Conservation (phyloP, 495 filamentous ascomycete genomes). For the Thozetella sp. region DNA sequence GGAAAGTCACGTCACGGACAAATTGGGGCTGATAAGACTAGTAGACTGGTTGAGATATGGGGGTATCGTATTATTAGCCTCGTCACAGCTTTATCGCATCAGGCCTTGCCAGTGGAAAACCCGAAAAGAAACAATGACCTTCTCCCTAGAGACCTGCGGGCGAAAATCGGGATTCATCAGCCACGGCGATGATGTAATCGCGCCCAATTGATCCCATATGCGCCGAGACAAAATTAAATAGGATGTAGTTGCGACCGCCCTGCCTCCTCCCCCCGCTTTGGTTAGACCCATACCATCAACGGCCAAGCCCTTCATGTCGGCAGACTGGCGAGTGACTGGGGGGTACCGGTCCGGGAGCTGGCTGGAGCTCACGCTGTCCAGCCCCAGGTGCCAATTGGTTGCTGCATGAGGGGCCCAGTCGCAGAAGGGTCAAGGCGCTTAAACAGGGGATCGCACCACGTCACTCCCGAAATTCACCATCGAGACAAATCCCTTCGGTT, state of each 20-base stretch:
- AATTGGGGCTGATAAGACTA: neutral
- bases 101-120: slow-evolving; percentile 1
- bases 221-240: too few species aligned
- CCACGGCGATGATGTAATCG: too few species aligned
- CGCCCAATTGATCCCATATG: too few species aligned
- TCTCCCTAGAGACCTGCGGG: neutral
- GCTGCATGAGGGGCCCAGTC: neutral
- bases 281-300: neutral
- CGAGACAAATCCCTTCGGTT: too few species aligned
- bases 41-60: neutral
- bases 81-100: slow-evolving; percentile 5
- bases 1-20: too few species aligned
- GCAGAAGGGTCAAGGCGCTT: neutral
- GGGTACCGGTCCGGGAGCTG: neutral
- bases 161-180: too few species aligned
- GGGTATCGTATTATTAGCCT: slow-evolving; percentile 18
- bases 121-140: neutral
- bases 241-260: too few species aligned
- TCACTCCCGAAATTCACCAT: neutral
- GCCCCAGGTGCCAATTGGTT: neutral
- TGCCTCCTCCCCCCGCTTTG: neutral
- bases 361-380: neutral
- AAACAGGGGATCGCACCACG: neutral
- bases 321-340: neutral
- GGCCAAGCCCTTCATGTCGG: neutral